Base-by-base conservation (phyloP, 2,329 filamentous ascomycete genomes). In the Ceratocystis harringtonii region DNA sequence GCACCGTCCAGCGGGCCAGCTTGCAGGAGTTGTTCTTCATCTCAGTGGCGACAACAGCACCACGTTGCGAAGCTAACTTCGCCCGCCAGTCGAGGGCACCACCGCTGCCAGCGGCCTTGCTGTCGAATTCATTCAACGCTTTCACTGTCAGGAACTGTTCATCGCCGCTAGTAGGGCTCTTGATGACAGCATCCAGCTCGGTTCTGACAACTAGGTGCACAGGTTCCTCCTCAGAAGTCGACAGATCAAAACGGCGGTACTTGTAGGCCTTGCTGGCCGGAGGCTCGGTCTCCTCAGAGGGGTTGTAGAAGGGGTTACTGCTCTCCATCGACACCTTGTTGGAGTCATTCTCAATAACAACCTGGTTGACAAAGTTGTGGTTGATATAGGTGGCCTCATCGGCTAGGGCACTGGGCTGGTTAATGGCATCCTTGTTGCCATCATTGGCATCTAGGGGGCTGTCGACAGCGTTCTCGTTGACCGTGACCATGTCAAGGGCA, bases 11-110 rank as follows among this genome's bases (percentile, higher is more conserved):
- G 75, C 94, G 83, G 67, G 94, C 94, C 69, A 99, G 86, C 82
- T 99, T 99, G 88, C 90, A 95, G 74, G 86, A 91, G 84, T 99
- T 99, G 85, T 99, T 99, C 89, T 99, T 99, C 94, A 99, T 99
- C 81, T 99, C 94, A 12, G 94, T 99, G 22, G 94, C 94, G 30
- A 99, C 89, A 55, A 99, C 92, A 66, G 94, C 94, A 85, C 94
- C 94, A 72, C 94, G 88, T 80, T 96, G 92, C 71, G 87, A 90
- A 69, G 89, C 88, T 68, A 99, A 84, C 84, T 99, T 99, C 70
- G 86, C 88, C 75, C 94, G 84, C 94, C 94, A 99, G 82, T 99
- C 94, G 63, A 99, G 83, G 65, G 94, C 94, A 69, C 92, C 91
- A 70, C 94, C 94, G 70, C 89, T 90, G 71, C 94, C 94, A 75